Evolutionary conservation across 2,329 filamentous ascomycete species (phyloP), one percentile per base, ranked within the genome.

Genomic region (Cercospora sp.): DNA sequence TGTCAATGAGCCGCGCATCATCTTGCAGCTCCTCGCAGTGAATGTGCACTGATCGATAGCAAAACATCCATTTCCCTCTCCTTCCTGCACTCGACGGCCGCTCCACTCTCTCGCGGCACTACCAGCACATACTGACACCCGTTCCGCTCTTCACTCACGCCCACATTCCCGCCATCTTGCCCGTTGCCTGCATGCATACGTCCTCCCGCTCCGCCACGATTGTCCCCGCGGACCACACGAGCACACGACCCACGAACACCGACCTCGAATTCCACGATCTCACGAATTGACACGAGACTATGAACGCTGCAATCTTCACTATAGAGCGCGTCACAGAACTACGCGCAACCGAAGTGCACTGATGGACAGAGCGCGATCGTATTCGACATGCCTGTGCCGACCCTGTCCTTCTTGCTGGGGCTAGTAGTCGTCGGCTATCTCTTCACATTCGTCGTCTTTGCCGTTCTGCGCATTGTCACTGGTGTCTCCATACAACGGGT

Each of bases 401-500:
- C 80, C 33, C 73, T 81, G 55, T 83, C 94, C 73, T 97, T 97
- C 79, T 83, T 97, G 72, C 88, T 96, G 76, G 94, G 94, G 79
- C 85, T 96, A 74, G 76, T 94, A 78, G 89, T 98, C 75, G 86
- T 98, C 72, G 83, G 92, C 70, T 99, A 98, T 82, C 87, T 99
- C 55, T 91, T 89, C 70, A 93, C 94, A 70, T 99, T 99, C 78
- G 90, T 99, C 69, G 80, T 97, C 68, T 97, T 99, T 80, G 95
- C 95, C 76, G 87, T 98, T 74, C 82, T 99, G 71, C 93, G 95
- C 73, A 94, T 98, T 74, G 85, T 94, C 69, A 98, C 94, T 39
- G 95, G 95, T 69, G 85, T 99, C 66, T 99, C 95, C 5, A 97
- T 99, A 72, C 96, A 99, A 81, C 89, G 95, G 73, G 87, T 99